Percentiles rank a stretch among this genome's conserved stretches.
Conservation (phyloP, 2,329 filamentous ascomycete genomes). For the Achaetomium macrosporum region DNA sequence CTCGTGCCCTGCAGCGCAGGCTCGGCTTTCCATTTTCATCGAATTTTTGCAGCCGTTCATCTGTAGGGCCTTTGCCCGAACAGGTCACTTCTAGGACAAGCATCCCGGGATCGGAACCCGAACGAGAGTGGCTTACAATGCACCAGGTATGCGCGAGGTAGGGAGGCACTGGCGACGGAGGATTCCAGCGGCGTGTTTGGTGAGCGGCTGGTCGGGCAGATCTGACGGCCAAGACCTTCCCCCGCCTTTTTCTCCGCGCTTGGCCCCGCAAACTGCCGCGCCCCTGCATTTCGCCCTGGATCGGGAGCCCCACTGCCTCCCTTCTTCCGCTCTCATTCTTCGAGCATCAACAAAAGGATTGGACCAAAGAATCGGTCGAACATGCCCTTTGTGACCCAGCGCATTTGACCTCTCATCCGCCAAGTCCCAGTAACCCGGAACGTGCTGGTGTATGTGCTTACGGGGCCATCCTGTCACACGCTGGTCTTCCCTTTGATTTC, state of each 20-base stretch:
- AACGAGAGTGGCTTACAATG: not conserved
- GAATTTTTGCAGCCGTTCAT: not conserved
- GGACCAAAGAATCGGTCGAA: conserved; percentile 1
- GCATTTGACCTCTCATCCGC: not conserved
- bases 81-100: not conserved
- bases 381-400: not conserved
- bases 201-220: not conserved
- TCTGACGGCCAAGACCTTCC: not conserved
- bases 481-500: not conserved
- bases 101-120: not conserved
- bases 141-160: no score
- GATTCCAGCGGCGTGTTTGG: not conserved
- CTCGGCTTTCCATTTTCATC: not conserved
- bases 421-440: not conserved
- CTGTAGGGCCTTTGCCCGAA: not conserved
- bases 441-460: not conserved
- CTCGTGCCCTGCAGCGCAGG: not conserved
- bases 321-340: conserved; percentile 5
- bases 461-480: not conserved
- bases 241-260: conserved; percentile 1
- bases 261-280: not conserved
- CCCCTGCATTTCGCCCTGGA: conserved; percentile 2
- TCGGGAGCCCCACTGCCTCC: not conserved
- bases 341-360: not conserved
- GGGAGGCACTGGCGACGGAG: no score